A percentile compares a stretch with the other conserved stretches of the same genome.
Evolutionary conservation across 2,329 filamentous ascomycete species (phyloP).

Genomic region (Aspergillus chevalieri): DNA sequence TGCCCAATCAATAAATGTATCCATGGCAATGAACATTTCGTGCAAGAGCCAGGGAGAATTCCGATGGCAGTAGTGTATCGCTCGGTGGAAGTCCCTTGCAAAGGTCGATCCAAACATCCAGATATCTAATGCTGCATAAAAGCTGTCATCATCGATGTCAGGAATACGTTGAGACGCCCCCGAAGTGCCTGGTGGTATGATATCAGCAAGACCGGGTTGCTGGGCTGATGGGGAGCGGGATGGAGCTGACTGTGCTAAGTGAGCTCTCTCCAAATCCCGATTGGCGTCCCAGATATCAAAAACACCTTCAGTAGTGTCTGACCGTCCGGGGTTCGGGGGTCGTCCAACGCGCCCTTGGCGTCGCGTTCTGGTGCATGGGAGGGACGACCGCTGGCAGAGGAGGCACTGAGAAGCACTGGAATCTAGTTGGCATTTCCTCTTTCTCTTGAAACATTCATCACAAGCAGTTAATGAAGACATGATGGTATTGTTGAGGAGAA

Average conservation of each 20-base stretch:
- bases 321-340: neutral
- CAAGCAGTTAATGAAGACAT: slow-evolving; percentile 1
- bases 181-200: neutral
- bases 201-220: neutral
- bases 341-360: neutral
- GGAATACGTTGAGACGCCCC: neutral
- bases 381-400: neutral
- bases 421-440: neutral
- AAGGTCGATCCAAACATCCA: slow-evolving; percentile 7
- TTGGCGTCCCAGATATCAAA: slow-evolving; percentile 1
- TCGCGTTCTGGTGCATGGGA: neutral
- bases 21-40: slow-evolving; percentile 4
- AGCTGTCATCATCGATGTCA: neutral
- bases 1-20: slow-evolving; percentile 3
- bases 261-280: neutral
- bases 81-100: slow-evolving; percentile 4
- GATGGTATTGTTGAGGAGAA: neutral
- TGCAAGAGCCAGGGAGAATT: slow-evolving; percentile 4
- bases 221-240: neutral
- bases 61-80: slow-evolving; percentile 3
- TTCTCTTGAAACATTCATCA: slow-evolving; percentile 1
- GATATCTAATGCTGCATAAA: slow-evolving; percentile 3
- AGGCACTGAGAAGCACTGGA: neutral
- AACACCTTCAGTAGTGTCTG: neutral
- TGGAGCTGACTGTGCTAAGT: neutral